Evolutionary conservation across 352 stramenopile genomes (phyloP).

Genomic region (Globisporangium nodosum): DNA sequence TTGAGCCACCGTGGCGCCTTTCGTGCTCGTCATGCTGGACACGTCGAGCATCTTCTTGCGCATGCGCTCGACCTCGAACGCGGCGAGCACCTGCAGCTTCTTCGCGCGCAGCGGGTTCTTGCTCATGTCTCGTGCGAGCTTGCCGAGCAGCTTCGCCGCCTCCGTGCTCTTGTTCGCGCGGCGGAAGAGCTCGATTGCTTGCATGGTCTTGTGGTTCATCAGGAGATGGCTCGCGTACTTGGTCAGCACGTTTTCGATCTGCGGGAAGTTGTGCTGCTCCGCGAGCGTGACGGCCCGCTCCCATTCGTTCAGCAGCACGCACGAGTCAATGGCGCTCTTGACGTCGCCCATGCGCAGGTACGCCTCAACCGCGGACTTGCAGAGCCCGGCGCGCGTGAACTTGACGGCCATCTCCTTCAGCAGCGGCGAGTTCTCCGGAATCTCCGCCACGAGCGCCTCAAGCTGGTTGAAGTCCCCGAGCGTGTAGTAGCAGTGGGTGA

Average conservation of each 20-base stretch:
- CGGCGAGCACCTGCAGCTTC: constrained; percentile 92
- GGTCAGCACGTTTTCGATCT: constrained; percentile 91
- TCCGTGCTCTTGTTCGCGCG: constrained; percentile 91
- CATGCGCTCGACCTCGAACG: constrained; percentile 91
- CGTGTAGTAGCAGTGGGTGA: constrained; percentile 89
- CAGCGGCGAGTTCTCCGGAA: constrained; percentile 76
- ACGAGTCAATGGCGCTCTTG: constrained; percentile 91
- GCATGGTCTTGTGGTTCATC: constrained; percentile 79
- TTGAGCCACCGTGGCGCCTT: constrained; percentile 65
- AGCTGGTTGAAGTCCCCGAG: constrained; percentile 88
- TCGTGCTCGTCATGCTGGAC: constrained; percentile 45
- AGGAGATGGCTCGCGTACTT: constrained; percentile 88
- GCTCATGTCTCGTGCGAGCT: constrained; percentile 77
- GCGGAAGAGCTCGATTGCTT: constrained; percentile 91
- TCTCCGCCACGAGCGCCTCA: constrained; percentile 73
- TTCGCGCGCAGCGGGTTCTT: constrained; percentile 88
- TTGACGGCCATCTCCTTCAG: constrained; percentile 84
- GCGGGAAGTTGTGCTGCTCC: constrained; percentile 89
- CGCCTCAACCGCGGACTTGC: constrained; percentile 73
- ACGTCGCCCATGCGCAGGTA: constrained; percentile 88
- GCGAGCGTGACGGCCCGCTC: constrained; percentile 86
- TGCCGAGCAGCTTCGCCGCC: constrained; percentile 86
- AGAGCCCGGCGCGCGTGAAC: constrained; percentile 85
- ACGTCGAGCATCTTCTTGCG: constrained; percentile 87
- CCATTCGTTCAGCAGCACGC: constrained; percentile 92